Percentiles rank a stretch among this genome's conserved stretches.
Evolutionary conservation across 306 rosid genomes (phyloP).

Genomic region (Sechiopsis laciniata): DNA sequence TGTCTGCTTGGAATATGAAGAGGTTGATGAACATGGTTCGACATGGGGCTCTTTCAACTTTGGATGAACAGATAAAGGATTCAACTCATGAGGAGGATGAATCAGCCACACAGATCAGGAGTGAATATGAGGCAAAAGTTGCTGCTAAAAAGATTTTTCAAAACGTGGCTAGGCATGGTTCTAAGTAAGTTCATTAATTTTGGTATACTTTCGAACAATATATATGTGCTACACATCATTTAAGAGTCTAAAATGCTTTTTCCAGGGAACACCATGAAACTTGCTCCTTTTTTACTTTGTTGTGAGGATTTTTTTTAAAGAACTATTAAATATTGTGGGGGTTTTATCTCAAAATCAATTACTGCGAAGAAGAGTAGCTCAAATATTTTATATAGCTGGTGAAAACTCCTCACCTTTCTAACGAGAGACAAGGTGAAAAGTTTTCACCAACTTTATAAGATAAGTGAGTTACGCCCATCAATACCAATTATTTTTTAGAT

Average conservation of each 20-base stretch:
- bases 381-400: too few species aligned
- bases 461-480: too few species aligned
- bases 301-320: not conserved
- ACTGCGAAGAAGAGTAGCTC: too few species aligned
- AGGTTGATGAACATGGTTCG: conserved; percentile 67
- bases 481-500: too few species aligned
- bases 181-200: conserved; percentile 40
- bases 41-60: conserved; percentile 56
- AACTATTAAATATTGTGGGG: not conserved
- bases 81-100: conserved; percentile 45
- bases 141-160: conserved; percentile 77
- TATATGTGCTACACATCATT: not conserved
- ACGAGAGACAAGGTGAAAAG: too few species aligned
- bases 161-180: conserved; percentile 64
- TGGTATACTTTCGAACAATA: too few species aligned
- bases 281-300: conserved; percentile 2
- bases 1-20: conserved; percentile 96
- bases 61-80: conserved; percentile 60
- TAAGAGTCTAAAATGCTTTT: not conserved
- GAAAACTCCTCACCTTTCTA: too few species aligned
- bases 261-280: not conserved
- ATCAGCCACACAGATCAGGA: conserved; percentile 47
- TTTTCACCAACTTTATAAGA: too few species aligned
- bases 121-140: conserved; percentile 66
- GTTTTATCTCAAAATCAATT: too few species aligned